Evolutionary conservation across 2,329 filamentous ascomycete species (phyloP), one percentile per base, ranked within the genome.

Genomic region (Daldinia sp.): DNA sequence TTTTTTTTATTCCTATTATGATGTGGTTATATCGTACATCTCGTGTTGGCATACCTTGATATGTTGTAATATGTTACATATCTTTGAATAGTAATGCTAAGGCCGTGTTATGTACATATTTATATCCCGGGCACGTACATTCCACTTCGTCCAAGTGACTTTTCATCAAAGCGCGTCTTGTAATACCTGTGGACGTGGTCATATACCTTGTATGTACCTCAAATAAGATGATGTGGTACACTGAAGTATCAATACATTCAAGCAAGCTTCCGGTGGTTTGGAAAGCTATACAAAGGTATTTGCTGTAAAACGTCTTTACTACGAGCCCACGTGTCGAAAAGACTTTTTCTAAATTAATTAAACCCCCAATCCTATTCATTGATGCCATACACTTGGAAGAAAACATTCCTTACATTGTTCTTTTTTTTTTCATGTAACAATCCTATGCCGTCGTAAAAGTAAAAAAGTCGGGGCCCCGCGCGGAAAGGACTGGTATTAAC

Each of bases 251-350:
- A 4, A 6, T 50, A 50, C 26, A 35, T 55, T 50, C 50, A 35
- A 12, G 48, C n/a, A 20, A 65, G 55, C 51, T 51, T 33, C 60
- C 65, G 59, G 35, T 26, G 41, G 50, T 42, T 60, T 67, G 65
- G 65, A 55, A 23, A 33, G 35, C 44, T 35, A 28, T 37, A n/a
- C n/a, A 53, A 56, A 46, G 51, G 44, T 37, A 62, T 65, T 28
- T 56, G 28, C 48, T 37, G 35, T 39, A 57, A 30, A 48, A 48
- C 20, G 12, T 56, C 54, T 60, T 64, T 35, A 33, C 39, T 33
- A 57, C 33, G 15, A n/a, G 37, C 41, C 48, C 67, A 69, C 63
- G 67, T 69, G 67, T 15, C 28, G 23, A 18, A 55, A 56, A 63
- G 41, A 37, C n/a, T 55, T 55, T 69, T 66, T 62, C 15, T 18